Conservation (phyloP, 805 yeast genomes). For the Kazachstania africana region DNA sequence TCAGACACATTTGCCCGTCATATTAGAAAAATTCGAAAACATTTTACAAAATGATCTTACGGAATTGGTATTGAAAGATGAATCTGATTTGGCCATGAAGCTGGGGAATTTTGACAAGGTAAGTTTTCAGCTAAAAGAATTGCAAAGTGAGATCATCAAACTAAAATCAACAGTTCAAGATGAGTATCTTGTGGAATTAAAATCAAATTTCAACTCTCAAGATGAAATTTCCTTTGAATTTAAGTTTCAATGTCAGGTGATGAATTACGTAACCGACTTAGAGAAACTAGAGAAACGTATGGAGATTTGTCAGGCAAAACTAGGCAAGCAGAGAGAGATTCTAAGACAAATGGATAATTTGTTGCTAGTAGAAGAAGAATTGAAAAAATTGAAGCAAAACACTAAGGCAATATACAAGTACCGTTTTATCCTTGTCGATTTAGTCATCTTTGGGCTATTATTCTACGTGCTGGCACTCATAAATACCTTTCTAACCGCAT, state of each 20-base stretch:
- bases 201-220: constrained; percentile 16
- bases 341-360: constrained; percentile 16
- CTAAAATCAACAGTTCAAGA: constrained; percentile 19
- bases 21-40: constrained; percentile 15
- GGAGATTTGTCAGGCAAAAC: constrained; percentile 8
- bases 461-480: no score
- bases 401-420: constrained; percentile 5
- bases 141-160: constrained; percentile 15
- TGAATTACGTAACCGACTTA: constrained; percentile 13
- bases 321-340: constrained; percentile 16
- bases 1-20: constrained; percentile 16
- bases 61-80: constrained; percentile 16
- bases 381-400: no score
- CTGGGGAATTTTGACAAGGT: constrained; percentile 18
- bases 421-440: constrained; percentile 5
- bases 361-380: constrained; percentile 7
- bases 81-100: constrained; percentile 13
- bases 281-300: constrained; percentile 20
- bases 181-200: constrained; percentile 20
- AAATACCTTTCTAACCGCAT: no score
- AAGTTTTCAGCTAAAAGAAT: constrained; percentile 15
- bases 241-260: constrained; percentile 6
- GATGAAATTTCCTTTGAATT: constrained; percentile 18
- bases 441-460: neutral
- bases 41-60: constrained; percentile 11